Conservation (phyloP, 768 basidiomycete genomes). For the Lentinula edodes region DNA sequence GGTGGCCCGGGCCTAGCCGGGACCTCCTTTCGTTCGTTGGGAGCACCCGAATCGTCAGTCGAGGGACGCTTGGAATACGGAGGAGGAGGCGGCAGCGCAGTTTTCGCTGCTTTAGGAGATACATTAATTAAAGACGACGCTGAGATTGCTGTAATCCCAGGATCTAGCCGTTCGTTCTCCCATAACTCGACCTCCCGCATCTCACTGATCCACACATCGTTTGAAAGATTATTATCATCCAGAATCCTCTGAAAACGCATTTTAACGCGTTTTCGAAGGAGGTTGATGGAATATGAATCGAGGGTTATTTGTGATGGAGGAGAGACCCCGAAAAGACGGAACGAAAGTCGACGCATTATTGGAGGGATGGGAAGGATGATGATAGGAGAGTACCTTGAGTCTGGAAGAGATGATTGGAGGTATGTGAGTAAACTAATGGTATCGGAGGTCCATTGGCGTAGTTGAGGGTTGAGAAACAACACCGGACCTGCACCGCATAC, state of each 20-base stretch:
- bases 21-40: not conserved
- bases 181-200: constrained; percentile 68
- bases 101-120: not conserved
- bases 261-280: constrained; percentile 14
- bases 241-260: constrained; percentile 34
- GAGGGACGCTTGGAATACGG: not conserved
- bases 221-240: constrained; percentile 63
- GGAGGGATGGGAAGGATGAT: not conserved
- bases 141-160: constrained; percentile 8
- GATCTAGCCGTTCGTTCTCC: constrained; percentile 71
- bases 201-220: constrained; percentile 59
- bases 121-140: not conserved
- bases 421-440: not conserved
- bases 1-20: not conserved
- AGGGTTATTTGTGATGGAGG: not conserved
- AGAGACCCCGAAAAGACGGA: not conserved
- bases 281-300: constrained; percentile 5
- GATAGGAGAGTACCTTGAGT: not conserved
- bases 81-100: not conserved
- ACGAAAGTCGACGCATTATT: not conserved
- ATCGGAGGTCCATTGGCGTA: constrained; percentile 14
- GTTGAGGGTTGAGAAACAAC: constrained; percentile 45
- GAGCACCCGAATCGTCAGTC: not conserved
- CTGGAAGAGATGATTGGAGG: not conserved
- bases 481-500: constrained; percentile 47